Evolutionary conservation across 2,329 filamentous ascomycete genomes (phyloP), one percentile per base, ranked within the genome.

Genomic region (Coniochaeta sp.): DNA sequence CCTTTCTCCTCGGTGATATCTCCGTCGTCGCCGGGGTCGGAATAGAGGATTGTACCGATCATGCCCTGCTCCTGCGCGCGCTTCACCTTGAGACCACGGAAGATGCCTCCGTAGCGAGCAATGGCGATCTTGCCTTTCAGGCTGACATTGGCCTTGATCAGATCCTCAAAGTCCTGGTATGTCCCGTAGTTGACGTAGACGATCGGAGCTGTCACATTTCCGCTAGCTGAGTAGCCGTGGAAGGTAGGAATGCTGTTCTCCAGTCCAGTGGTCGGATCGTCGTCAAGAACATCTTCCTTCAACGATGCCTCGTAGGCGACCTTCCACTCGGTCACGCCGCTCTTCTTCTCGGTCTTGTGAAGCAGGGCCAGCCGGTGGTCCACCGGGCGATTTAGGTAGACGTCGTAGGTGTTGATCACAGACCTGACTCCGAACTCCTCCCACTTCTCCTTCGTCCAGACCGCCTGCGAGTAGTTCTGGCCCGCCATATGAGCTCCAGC

Each of bases 161-260:
- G 80, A 64, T 96, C 91, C 67, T 95, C 89, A 65, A 88, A 98
- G 71, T 98, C 93, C 64, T 82, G 77, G 70, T 88, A 96, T 0
- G 90, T 95, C 58, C 93, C 93, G 69, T 95, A 96, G 74, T 97
- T 97, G 71, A 90, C 91, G 69, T 89, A 98, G 34, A 96, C 90
- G 65, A 90, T 95, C 16, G 86, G 84, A 2, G 86, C 91, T 0
- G 93, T 97, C 56, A 96, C 93, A 72, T 98, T 96, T 31, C 93
- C 93, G 62, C 81, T 93, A 5, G 92, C 92, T 4, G 91, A 96
- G 73, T 97, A 98, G 59, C 93, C 95, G 70, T 98, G 93, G 77
- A 98, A 98, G 0, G 89, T 93, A 1, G 93, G 92, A 26, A 98
- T 82, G 33, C 91, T 81, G 67, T 92, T 83, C 11, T 82, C 74